Evolutionary conservation across 1,284 basidiomycete species (phyloP).

Genomic region (Malassezia sympodialis): DNA sequence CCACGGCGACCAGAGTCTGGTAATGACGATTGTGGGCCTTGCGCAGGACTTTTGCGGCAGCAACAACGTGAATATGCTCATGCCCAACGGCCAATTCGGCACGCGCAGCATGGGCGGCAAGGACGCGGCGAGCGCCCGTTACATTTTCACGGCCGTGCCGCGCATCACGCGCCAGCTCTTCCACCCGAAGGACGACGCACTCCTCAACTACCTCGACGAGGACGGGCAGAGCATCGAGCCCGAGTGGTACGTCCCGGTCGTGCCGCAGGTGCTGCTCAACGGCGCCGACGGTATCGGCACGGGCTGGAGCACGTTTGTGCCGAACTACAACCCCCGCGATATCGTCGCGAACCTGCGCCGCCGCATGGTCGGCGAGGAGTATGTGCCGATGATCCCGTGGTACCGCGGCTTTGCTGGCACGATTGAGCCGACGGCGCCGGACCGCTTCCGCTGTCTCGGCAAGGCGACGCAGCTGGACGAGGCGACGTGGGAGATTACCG

Average conservation of each 20-base stretch:
- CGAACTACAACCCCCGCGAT: slow-evolving; percentile 84
- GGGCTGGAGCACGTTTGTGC: slow-evolving; percentile 89
- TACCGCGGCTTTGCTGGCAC: slow-evolving; percentile 84
- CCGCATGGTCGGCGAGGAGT: slow-evolving; percentile 75
- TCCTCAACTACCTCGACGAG: slow-evolving; percentile 75
- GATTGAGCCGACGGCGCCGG: slow-evolving; percentile 67
- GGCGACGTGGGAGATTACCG: slow-evolving; percentile 83
- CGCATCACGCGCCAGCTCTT: slow-evolving; percentile 70
- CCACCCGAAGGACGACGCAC: slow-evolving; percentile 71
- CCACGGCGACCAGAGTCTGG: slow-evolving; percentile 82
- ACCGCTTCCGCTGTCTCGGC: slow-evolving; percentile 80
- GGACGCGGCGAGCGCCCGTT: slow-evolving; percentile 86
- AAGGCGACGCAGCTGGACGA: slow-evolving; percentile 68
- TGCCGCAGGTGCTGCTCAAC: slow-evolving; percentile 84
- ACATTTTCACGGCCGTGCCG: slow-evolving; percentile 81
- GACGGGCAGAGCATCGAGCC: slow-evolving; percentile 85
- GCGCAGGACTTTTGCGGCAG: slow-evolving; percentile 91
- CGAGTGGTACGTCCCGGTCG: slow-evolving; percentile 81
- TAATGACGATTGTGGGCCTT: slow-evolving; percentile 79
- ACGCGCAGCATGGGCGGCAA: slow-evolving; percentile 53
- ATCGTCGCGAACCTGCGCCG: slow-evolving; percentile 78
- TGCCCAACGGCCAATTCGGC: slow-evolving; percentile 91
- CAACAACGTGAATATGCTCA: slow-evolving; percentile 86
- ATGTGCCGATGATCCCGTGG: slow-evolving; percentile 84
- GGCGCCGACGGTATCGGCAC: slow-evolving; percentile 97